Conservation (phyloP, 208 protist species). For the Endotrypanum monterogeii region DNA sequence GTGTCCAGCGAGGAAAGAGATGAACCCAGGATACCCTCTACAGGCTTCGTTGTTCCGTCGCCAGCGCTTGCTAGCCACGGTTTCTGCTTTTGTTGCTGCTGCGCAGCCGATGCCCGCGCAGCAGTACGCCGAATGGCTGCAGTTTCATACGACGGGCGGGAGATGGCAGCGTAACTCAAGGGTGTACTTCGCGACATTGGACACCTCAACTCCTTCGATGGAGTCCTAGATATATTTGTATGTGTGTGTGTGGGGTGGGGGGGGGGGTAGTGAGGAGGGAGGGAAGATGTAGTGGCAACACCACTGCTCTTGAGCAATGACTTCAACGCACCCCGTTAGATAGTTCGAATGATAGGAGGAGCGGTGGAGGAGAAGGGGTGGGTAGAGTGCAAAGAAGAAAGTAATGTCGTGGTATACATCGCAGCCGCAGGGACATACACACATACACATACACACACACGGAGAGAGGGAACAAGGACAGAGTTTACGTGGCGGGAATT, state of each 20-base stretch:
- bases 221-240: background rate
- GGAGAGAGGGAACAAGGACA: background rate
- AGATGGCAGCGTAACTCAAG: constrained; percentile 19
- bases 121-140: constrained; percentile 31
- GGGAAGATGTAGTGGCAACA: background rate
- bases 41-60: background rate
- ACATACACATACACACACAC: background rate
- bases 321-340: background rate
- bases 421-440: background rate
- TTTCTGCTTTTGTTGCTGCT: background rate
- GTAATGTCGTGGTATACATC: background rate
- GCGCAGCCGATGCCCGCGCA: constrained; percentile 14
- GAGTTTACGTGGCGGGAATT: background rate
- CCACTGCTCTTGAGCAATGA: background rate
- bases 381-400: too few relatives aligned
- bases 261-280: background rate
- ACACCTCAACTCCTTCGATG: background rate
- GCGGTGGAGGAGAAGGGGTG: background rate
- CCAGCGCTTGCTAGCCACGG: background rate
- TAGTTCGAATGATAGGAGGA: background rate
- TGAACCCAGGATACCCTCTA: background rate
- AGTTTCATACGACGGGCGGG: constrained; percentile 24
- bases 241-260: background rate
- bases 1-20: constrained; percentile 34
- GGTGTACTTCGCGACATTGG: constrained; percentile 6